Evolutionary conservation across 2,329 filamentous ascomycete genomes (phyloP).

Genomic region (Amesomyces nigricolor): DNA sequence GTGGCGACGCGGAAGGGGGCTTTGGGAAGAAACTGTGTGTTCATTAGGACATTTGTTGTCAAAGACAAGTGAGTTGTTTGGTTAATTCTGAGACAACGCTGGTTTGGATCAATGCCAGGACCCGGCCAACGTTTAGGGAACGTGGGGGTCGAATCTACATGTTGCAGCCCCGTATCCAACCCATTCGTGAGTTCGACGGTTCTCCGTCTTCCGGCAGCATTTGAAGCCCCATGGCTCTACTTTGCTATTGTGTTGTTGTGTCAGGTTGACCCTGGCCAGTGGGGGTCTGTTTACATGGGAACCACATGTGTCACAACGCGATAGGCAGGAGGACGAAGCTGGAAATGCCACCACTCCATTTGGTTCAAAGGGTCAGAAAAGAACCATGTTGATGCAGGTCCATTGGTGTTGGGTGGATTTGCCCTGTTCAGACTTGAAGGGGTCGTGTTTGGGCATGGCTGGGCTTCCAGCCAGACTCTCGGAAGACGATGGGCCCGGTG

Average conservation of each 20-base stretch:
- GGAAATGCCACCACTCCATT: background rate
- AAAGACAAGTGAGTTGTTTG: background rate
- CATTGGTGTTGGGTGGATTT: constrained; percentile 4
- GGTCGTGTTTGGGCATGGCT: background rate
- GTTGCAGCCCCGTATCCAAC: too few relatives aligned
- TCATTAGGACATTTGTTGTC: background rate
- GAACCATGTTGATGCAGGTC: background rate
- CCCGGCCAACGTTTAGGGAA: too few relatives aligned
- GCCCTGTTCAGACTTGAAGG: too few relatives aligned
- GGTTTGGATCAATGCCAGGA: too few relatives aligned
- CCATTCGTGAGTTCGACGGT: too few relatives aligned
- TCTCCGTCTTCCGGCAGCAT: too few relatives aligned
- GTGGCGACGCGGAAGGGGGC: background rate
- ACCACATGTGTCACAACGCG: constrained; percentile 11
- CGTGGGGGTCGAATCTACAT: too few relatives aligned
- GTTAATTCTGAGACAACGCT: background rate
- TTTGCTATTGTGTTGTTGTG: background rate
- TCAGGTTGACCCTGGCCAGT: background rate
- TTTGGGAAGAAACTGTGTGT: background rate
- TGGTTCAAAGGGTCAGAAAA: background rate
- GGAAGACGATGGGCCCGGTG: too few relatives aligned
- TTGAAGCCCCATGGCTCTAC: too few relatives aligned
- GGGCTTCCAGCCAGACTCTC: background rate
- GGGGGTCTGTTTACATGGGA: constrained; percentile 11
- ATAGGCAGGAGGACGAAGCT: constrained; percentile 7